phyloP scores from a whole-genome alignment of 768 basidiomycete species.

The Phaeolepiota aurea region DNA sequence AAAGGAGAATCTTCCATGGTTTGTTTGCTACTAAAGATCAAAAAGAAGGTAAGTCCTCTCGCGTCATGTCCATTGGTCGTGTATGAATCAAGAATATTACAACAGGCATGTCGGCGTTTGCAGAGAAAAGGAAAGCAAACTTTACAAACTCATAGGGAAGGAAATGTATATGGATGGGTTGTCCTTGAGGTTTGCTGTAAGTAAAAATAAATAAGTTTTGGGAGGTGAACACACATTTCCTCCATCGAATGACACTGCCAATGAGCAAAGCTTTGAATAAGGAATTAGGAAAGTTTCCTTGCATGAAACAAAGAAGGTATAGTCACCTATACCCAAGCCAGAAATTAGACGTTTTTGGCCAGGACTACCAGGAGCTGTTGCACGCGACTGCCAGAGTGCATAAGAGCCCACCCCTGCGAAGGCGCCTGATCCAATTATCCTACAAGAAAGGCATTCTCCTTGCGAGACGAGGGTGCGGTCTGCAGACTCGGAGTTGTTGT shows the following conservation, averaged over 20 bases:
- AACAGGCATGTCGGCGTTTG: conserved; percentile 94
- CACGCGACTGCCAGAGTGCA: conserved; percentile 57
- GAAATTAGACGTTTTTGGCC: conserved; percentile 55
- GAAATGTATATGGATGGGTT: background rate
- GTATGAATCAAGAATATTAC: background rate
- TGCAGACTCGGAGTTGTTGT: background rate
- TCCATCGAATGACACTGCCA: conserved; percentile 34
- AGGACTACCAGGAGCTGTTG: conserved; percentile 50
- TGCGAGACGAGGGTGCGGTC: background rate
- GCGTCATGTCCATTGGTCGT: background rate
- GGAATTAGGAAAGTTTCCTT: background rate
- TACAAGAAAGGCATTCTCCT: conserved; percentile 63
- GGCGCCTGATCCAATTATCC: conserved; percentile 57
- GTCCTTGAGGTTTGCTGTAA: too few relatives aligned
- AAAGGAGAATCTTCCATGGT: conserved; percentile 84
- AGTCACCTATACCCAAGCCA: conserved; percentile 51
- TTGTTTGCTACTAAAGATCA: conserved; percentile 92
- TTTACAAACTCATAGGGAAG: conserved; percentile 54
- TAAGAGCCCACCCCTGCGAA: conserved; percentile 59
- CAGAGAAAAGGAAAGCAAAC: conserved; percentile 83
- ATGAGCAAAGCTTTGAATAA: background rate
- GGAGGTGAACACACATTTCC: conserved; percentile 11
- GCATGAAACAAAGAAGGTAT: background rate
- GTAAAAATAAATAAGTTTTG: background rate
- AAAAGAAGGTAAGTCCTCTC: conserved; percentile 69